phyloP scores from a whole-genome alignment of 306 rosid species.

The Potentilla sterilis region DNA sequence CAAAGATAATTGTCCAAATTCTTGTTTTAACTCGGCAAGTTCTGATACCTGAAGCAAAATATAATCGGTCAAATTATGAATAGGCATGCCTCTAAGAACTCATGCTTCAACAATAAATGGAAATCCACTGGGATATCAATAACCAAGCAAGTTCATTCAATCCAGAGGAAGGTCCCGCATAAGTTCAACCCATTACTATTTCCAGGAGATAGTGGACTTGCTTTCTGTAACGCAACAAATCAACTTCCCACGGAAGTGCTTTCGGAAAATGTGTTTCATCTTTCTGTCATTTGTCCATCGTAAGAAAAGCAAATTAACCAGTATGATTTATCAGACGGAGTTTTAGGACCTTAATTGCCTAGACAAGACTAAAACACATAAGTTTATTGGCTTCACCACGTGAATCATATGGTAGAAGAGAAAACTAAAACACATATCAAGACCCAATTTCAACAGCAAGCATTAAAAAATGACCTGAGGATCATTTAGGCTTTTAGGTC shows the following conservation, averaged over 20 bases:
- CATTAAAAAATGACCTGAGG: background rate
- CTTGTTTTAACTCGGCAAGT: background rate
- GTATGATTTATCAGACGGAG: background rate
- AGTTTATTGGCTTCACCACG: background rate
- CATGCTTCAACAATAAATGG: constrained; percentile 4
- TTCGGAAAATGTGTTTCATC: background rate
- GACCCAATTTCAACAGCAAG: background rate
- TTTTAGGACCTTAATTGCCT: background rate
- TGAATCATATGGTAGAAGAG: background rate
- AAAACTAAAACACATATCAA: background rate
- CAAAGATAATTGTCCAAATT: background rate
- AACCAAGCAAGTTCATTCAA: background rate
- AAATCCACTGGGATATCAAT: background rate
- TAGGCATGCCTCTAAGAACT: background rate
- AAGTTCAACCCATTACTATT: background rate
- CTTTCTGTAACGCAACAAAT: background rate
- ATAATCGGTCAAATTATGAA: background rate
- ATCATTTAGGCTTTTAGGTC: background rate
- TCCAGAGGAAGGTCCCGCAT: background rate
- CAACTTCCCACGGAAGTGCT: background rate
- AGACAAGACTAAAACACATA: background rate
- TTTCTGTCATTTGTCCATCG: background rate
- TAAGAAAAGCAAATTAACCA: background rate
- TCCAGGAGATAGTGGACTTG: background rate
- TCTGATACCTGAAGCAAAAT: constrained; percentile 7